Evolutionary conservation across 768 basidiomycete species (phyloP).

Genomic region (Leccinum broughii): DNA sequence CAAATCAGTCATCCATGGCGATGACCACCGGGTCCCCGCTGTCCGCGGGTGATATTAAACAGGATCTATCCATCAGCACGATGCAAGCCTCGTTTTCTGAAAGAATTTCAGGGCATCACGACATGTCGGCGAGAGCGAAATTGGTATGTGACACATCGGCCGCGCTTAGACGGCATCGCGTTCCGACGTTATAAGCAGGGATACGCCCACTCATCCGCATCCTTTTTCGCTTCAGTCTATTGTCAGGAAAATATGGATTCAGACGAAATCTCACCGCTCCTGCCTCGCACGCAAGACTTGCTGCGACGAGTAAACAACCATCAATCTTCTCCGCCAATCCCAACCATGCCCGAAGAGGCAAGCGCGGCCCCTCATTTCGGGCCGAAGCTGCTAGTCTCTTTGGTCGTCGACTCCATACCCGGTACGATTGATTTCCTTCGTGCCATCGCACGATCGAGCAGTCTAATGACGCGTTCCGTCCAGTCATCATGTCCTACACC

Average conservation of each 20-base stretch:
- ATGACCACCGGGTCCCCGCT: no score
- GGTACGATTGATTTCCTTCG: constrained; percentile 38
- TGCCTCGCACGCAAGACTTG: constrained; percentile 16
- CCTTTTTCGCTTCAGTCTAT: constrained; percentile 11
- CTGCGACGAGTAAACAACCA: constrained; percentile 9
- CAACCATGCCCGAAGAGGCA: constrained; percentile 32
- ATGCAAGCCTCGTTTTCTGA: constrained; percentile 28
- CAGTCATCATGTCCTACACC: constrained; percentile 69
- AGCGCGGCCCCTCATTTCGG: constrained; percentile 19
- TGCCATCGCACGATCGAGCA: not conserved
- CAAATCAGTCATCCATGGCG: not conserved
- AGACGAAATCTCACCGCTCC: constrained; percentile 36
- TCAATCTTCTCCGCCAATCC: constrained; percentile 18
- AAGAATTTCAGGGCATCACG: constrained; percentile 4
- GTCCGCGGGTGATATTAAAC: constrained; percentile 1
- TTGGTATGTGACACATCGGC: not conserved
- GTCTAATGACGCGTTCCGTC: not conserved
- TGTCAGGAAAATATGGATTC: constrained; percentile 15
- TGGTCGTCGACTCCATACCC: constrained; percentile 59
- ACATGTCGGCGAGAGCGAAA: not conserved
- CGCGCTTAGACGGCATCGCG: constrained; percentile 10
- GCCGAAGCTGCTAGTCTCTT: constrained; percentile 42
- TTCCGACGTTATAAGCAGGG: constrained; percentile 20
- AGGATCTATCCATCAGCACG: constrained; percentile 26
- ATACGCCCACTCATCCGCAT: not conserved